Evolutionary conservation across 78 protist genomes (phyloP).

Genomic region (Trichosphaerium sp.): DNA sequence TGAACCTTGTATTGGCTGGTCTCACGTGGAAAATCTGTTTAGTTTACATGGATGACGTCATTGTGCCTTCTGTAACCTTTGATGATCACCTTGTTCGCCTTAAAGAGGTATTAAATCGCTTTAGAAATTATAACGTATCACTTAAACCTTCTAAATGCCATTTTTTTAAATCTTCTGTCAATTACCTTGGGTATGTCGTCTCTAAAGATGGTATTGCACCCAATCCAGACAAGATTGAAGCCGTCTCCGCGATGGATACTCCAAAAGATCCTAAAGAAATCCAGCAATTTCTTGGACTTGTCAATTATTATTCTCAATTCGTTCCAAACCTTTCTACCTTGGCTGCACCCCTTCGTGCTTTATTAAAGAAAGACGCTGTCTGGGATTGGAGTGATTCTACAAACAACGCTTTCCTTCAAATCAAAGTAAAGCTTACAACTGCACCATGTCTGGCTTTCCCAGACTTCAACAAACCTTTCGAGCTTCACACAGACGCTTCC

Average conservation of each 20-base stretch:
- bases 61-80: not conserved
- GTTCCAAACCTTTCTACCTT: not conserved
- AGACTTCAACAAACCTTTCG: not conserved
- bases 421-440: not conserved
- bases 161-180: not conserved
- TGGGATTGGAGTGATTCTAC: not conserved
- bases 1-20: not conserved
- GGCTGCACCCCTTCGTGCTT: not conserved
- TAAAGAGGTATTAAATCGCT: not conserved
- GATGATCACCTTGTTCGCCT: conserved; percentile 1
- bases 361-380: not conserved
- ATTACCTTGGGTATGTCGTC: conserved; percentile 12
- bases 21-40: not conserved
- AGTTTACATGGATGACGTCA: conserved; percentile 25
- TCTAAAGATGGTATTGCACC: not conserved
- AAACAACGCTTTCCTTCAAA: not conserved
- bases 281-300: conserved; percentile 1
- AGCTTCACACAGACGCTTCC: conserved; percentile 14
- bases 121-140: not conserved
- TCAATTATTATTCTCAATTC: conserved; percentile 12
- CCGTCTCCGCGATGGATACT: not conserved
- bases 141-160: not conserved
- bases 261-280: not conserved
- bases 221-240: not conserved
- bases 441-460: not conserved